phyloP scores from a whole-genome alignment of 345 rosid species.

The Acer saccharum region DNA sequence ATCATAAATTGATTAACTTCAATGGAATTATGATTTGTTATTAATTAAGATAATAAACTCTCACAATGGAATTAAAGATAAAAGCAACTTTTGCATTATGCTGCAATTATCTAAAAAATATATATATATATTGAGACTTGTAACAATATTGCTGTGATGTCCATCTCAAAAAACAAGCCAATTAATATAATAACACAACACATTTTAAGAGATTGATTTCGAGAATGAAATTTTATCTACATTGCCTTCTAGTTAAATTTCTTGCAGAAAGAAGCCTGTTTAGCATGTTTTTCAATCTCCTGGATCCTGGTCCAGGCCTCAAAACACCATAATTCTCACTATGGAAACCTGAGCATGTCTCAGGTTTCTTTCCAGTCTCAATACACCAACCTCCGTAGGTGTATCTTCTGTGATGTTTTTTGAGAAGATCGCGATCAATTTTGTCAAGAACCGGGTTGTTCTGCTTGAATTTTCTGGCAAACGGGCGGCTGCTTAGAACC shows the following conservation, averaged over 20 bases:
- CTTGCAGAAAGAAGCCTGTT: conserved; percentile 47
- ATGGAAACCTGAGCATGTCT: conserved; percentile 35
- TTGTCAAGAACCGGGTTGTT: conserved; percentile 66
- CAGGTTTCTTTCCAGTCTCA: conserved; percentile 22
- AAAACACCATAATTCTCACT: conserved; percentile 43
- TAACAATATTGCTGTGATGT: background rate
- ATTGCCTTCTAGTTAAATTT: conserved; percentile 63
- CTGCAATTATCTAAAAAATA: too few relatives aligned
- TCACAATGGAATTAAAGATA: too few relatives aligned
- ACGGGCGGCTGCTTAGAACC: conserved; percentile 75
- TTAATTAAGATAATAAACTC: too few relatives aligned
- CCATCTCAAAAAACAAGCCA: background rate
- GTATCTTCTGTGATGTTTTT: conserved; percentile 39
- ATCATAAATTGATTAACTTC: too few relatives aligned
- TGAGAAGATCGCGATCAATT: conserved; percentile 77
- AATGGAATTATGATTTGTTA: too few relatives aligned
- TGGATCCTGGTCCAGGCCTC: conserved; percentile 78
- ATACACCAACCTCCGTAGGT: conserved; percentile 64
- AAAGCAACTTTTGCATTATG: too few relatives aligned
- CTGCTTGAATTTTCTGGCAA: conserved; percentile 83
- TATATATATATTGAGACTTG: too few relatives aligned
- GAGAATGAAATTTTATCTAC: conserved; percentile 45
- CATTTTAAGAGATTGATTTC: background rate
- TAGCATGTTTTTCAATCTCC: conserved; percentile 61
- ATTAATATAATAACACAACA: background rate